Conservation (phyloP, 345 rosid species). For the Camelina hispida region DNA sequence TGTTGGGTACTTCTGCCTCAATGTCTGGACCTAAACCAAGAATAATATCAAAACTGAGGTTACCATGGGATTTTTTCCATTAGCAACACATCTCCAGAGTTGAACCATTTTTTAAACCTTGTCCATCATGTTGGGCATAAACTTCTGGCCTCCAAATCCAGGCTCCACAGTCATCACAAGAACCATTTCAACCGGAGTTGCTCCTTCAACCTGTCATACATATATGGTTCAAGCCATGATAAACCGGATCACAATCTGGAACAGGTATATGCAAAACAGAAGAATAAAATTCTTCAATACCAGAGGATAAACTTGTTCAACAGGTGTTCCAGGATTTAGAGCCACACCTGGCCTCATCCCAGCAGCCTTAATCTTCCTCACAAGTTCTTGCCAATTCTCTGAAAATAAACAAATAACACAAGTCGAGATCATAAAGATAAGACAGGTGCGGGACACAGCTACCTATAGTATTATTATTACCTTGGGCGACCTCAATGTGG, state of each 20-base stretch:
- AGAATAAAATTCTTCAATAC: conserved; percentile 43
- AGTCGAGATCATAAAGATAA: conserved; percentile 13
- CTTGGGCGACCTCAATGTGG: conserved; percentile 85
- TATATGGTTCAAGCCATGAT: neutral
- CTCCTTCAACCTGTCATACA: conserved; percentile 62
- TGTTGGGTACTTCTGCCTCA: conserved; percentile 72
- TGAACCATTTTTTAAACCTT: conserved; percentile 51
- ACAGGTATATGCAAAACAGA: too few species aligned
- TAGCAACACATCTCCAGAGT: neutral
- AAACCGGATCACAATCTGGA: neutral
- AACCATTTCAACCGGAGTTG: conserved; percentile 87
- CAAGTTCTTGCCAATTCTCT: conserved; percentile 89
- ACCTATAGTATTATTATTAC: conserved; percentile 32
- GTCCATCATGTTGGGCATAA: conserved; percentile 87
- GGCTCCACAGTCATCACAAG: conserved; percentile 96
- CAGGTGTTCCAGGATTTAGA: conserved; percentile 78
- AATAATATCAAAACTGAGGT: conserved; percentile 16
- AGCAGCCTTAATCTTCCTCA: conserved; percentile 63
- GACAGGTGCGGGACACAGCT: neutral
- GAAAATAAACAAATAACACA: conserved; percentile 11
- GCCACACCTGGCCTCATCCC: conserved; percentile 96
- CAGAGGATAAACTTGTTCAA: conserved; percentile 88
- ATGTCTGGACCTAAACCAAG: conserved; percentile 53
- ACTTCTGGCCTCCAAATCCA: conserved; percentile 93
- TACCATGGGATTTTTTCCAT: neutral